Base-by-base conservation (phyloP, 2,329 filamentous ascomycete genomes). In the Penicillium sp. region DNA sequence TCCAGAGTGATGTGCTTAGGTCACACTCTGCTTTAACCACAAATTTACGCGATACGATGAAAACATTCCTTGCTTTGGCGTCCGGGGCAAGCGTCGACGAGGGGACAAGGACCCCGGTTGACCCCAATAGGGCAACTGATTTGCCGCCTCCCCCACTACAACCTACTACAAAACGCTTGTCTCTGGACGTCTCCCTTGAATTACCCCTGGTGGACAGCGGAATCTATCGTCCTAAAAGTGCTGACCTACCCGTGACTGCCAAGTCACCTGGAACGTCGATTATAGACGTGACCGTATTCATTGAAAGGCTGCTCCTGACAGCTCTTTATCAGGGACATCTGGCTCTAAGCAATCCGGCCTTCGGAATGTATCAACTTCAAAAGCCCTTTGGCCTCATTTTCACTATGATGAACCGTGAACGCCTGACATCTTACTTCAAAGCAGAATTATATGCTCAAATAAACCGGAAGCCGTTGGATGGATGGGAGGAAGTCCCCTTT, bases 401-500 rank as follows among this genome's bases (percentile, higher is more conserved):
- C 3, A 58, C 42, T 7, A 48, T 64, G 2, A 63, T 67, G 61
- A 57, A 58, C 3, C 52, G 64, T 1, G 52, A 55, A 1, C 48
- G 52, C 13, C 39, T 65, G 2, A 44, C 54, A 2, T 52, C 56
- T 24, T 62, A 53, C 19, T 65, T 65, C 13, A 57, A 63, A 37
- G 56, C 58, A 8, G 54, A 54, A 23, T 14, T 65, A 9, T 52
- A 62, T 31, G 59, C 57, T 7, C 55, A 56, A 26, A 40, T 62
- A 6, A 60, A 44, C 14, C 56, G 53, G 16, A 59, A 49, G 19
- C 49, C 42, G 16, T 26, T 65, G 5, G 57, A 63, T 9, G 56
- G 57, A 45, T 65, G 64, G 60, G 56, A 59, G 8, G 55, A 59
- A n/a, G 50, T 67, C 10, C 64, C 64, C 2, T 62, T 65, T n/a